phyloP scores from a whole-genome alignment of 495 filamentous ascomycete genomes.

The Neurospora sp. region DNA sequence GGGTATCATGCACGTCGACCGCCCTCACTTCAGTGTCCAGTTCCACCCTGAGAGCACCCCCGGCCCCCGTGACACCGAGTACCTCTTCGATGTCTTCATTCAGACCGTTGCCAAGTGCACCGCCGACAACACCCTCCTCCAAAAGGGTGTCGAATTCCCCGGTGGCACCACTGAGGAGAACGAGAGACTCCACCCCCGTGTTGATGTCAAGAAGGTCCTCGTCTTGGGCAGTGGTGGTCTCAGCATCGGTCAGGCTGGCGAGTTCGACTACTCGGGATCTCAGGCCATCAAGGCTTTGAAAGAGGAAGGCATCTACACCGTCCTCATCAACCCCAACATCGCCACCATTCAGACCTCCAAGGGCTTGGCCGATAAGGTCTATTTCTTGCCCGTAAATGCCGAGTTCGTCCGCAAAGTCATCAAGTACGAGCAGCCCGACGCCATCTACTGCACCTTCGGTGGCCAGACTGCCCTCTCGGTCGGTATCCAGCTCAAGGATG shows the following conservation, averaged over 20 bases:
- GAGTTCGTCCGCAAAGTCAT: constrained; percentile 98
- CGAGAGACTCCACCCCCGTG: constrained; percentile 58
- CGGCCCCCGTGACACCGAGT: constrained; percentile 93
- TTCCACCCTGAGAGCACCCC: constrained; percentile 97
- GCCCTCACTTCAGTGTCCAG: constrained; percentile 94
- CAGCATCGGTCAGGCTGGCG: constrained; percentile 93
- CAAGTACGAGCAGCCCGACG: constrained; percentile 80
- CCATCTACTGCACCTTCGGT: constrained; percentile 92
- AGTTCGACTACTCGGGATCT: constrained; percentile 96
- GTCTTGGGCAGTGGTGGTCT: constrained; percentile 89
- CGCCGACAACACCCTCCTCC: constrained; percentile 49
- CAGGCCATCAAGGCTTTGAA: constrained; percentile 94
- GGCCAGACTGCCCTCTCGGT: constrained; percentile 92
- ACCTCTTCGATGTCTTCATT: constrained; percentile 94
- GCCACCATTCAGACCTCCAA: constrained; percentile 98
- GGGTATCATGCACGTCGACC: constrained; percentile 77
- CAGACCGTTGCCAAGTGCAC: constrained; percentile 60
- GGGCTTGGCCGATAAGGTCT: constrained; percentile 94
- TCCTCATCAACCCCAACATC: constrained; percentile 98
- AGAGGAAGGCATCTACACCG: constrained; percentile 86
- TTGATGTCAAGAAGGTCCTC: constrained; percentile 85
- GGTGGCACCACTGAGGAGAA: constrained; percentile 74
- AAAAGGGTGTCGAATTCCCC: constrained; percentile 68
- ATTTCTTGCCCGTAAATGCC: constrained; percentile 93
- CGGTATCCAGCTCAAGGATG: constrained; percentile 92